These are phyloP conservation scores for Tricladium varicosporioides DNA, from an alignment of 2,329 filamentous ascomycete species.

Conservation along the genomic window DNA sequence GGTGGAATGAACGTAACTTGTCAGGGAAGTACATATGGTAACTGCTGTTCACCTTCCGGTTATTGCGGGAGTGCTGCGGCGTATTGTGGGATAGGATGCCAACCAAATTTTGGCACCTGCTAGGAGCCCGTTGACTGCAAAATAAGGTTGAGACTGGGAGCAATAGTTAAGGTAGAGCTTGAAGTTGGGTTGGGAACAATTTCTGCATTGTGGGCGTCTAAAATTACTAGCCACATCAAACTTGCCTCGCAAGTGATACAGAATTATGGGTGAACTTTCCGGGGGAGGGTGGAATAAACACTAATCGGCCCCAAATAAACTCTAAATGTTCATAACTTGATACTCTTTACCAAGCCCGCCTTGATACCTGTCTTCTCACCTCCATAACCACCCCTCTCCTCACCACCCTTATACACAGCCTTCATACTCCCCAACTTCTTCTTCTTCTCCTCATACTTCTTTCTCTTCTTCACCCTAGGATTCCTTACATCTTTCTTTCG, in stretches of 20 bases:
- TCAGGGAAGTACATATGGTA: conserved; percentile 11
- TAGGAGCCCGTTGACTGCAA: neutral
- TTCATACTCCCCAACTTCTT: conserved; percentile 93
- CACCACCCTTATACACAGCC: conserved; percentile 80
- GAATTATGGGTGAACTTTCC: no score
- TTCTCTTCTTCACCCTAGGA: conserved; percentile 95
- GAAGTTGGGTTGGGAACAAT: neutral
- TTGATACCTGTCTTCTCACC: conserved; percentile 97
- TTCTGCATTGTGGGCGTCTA: no score
- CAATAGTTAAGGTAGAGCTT: neutral
- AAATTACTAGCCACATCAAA: no score
- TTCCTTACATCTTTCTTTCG: conserved; percentile 94
- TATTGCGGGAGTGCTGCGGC: conserved; percentile 17
- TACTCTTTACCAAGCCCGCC: conserved; percentile 86
- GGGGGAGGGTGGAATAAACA: neutral
- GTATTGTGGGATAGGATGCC: conserved; percentile 14
- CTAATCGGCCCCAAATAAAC: neutral
- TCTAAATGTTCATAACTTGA: conserved; percentile 63
- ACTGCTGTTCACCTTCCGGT: conserved; percentile 19
- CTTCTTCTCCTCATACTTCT: conserved; percentile 93
- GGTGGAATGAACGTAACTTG: conserved; percentile 4
- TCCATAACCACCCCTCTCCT: conserved; percentile 80
- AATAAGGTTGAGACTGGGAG: no score
- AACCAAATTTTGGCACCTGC: conserved; percentile 6
- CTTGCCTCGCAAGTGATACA: no score